Conservation (phyloP, 139 green algal species). For the Chlorella sp. region DNA sequence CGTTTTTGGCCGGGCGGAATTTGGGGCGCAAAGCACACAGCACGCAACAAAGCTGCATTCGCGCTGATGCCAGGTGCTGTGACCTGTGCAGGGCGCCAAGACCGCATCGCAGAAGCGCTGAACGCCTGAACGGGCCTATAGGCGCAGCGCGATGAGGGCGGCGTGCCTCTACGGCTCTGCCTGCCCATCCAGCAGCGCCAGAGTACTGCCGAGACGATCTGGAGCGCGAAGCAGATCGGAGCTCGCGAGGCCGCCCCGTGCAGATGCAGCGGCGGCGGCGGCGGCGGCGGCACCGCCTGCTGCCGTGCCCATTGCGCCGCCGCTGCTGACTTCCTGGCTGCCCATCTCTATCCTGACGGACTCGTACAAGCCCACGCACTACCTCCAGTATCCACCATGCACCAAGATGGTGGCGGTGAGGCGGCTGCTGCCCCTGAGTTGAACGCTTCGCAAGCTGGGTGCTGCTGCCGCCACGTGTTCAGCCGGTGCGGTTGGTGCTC, state of each 20-base stretch:
- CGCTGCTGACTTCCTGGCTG: slow-evolving; percentile 45
- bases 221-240: too few relatives aligned
- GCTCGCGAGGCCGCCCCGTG: neutral
- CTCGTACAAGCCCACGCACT: slow-evolving; percentile 85
- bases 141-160: too few relatives aligned
- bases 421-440: neutral
- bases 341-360: slow-evolving; percentile 82
- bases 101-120: too few relatives aligned
- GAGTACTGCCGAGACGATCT: too few relatives aligned
- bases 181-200: neutral
- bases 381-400: slow-evolving; percentile 75
- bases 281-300: neutral
- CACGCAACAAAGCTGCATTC: too few relatives aligned
- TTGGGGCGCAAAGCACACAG: too few relatives aligned
- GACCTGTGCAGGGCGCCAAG: too few relatives aligned
- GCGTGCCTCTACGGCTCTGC: neutral
- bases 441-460: neutral
- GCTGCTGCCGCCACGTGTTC: neutral
- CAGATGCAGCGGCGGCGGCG: neutral
- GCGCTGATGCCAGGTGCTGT: too few relatives aligned
- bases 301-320: neutral
- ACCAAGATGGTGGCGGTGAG: slow-evolving; percentile 85
- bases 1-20: too few relatives aligned
- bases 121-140: too few relatives aligned
- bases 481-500: neutral